A percentile compares a stretch with the other conserved stretches of the same genome.
Conservation (phyloP, 2,329 filamentous ascomycete genomes). For the Ascosphaera apis region DNA sequence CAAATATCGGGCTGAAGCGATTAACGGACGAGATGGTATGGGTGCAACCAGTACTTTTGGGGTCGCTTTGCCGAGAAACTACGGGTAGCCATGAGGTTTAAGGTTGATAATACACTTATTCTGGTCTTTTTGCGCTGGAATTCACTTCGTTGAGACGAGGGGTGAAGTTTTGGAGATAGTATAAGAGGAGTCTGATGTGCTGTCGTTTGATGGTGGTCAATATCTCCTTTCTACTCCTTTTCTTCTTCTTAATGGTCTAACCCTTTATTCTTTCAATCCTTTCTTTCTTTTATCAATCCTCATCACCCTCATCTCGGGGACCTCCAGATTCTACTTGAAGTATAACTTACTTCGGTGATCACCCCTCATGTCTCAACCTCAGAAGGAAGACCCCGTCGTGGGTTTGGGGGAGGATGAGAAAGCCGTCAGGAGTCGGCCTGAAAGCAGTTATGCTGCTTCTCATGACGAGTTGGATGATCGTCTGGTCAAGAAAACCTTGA, state of each 20-base stretch:
- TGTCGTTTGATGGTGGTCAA: too few species aligned
- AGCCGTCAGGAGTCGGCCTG: neutral
- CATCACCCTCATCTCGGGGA: too few species aligned
- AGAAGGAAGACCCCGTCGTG: neutral
- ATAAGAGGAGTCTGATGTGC: too few species aligned
- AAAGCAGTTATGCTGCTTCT: neutral
- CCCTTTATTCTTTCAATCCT: neutral
- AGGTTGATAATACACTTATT: neutral
- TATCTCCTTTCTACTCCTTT: neutral
- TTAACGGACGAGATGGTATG: neutral
- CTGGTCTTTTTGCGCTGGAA: neutral
- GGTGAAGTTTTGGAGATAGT: too few species aligned
- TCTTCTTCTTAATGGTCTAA: neutral
- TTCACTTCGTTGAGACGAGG: too few species aligned
- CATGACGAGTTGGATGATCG: neutral
- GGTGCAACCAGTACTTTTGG: too few species aligned
- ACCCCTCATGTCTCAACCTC: neutral
- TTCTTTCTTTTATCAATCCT: too few species aligned
- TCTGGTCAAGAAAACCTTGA: conserved; percentile 4
- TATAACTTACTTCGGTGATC: neutral
- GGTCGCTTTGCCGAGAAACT: neutral
- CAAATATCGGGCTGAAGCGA: neutral
- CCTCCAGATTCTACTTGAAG: too few species aligned
- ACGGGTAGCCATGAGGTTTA: neutral
- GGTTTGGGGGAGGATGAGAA: neutral